These are phyloP conservation scores for Daucus carota DNA, from an alignment of 129 eudicot species.

Conservation along the genomic window DNA sequence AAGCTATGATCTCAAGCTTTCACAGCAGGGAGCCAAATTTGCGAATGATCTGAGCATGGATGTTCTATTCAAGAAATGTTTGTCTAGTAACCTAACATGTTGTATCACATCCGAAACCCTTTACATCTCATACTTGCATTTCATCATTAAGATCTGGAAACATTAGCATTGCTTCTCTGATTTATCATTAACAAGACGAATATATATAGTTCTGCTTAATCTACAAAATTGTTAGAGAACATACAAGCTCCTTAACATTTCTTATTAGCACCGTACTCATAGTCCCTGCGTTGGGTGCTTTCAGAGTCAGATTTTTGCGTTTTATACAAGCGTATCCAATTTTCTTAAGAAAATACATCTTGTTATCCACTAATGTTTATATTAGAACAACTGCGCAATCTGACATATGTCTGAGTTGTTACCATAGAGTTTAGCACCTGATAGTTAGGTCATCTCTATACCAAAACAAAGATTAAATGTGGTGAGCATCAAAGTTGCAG, in stretches of 20 bases:
- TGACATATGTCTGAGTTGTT: no score
- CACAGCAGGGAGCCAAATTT: slow-evolving; percentile 84
- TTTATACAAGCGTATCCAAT: no score
- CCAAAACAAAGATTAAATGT: no score
- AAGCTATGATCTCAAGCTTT: slow-evolving; percentile 90
- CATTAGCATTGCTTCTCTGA: neutral
- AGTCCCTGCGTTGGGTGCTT: no score
- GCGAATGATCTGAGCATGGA: slow-evolving; percentile 40
- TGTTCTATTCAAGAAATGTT: neutral
- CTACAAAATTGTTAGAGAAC: neutral
- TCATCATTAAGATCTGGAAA: neutral
- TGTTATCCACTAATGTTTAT: no score
- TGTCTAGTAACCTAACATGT: neutral
- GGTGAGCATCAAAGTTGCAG: no score
- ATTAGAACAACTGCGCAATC: no score
- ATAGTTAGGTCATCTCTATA: no score
- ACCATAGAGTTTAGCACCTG: no score
- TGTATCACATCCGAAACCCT: neutral
- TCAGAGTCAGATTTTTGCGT: no score
- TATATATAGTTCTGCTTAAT: neutral
- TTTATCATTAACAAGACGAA: neutral
- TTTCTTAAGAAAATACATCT: no score
- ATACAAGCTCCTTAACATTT: neutral
- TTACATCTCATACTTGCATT: neutral
- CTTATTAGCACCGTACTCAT: no score